Conservation (phyloP, 2,329 filamentous ascomycete genomes). For the Penicillium sp. region DNA sequence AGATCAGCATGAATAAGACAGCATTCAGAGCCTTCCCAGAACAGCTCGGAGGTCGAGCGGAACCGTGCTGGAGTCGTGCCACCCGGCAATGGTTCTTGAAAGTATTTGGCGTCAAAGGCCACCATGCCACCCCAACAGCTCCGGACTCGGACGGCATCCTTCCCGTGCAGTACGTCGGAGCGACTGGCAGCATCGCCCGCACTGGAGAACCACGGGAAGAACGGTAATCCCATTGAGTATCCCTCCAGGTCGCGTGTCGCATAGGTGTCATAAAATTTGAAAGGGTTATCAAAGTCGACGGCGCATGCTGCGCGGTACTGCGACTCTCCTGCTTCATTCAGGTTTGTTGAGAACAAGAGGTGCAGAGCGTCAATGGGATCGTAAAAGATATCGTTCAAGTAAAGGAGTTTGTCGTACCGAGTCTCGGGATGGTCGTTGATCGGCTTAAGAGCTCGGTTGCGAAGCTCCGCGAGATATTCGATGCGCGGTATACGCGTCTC, state of each 20-base stretch:
- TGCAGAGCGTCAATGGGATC: constrained; percentile 54
- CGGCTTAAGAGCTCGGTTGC: constrained; percentile 63
- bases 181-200: constrained; percentile 49
- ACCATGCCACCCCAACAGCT: constrained; percentile 76
- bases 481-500: constrained; percentile 64
- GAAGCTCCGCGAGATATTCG: constrained; percentile 64
- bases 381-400: constrained; percentile 63
- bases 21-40: constrained; percentile 61
- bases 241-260: constrained; percentile 66
- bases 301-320: constrained; percentile 66
- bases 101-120: constrained; percentile 44
- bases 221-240: constrained; percentile 61
- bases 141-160: constrained; percentile 58
- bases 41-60: constrained; percentile 53
- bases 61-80: constrained; percentile 45
- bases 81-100: constrained; percentile 33
- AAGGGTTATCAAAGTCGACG: constrained; percentile 66
- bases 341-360: constrained; percentile 57
- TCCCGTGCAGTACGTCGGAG: constrained; percentile 55
- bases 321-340: constrained; percentile 46
- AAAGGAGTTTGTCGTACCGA: constrained; percentile 53
- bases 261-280: constrained; percentile 73
- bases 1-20: constrained; percentile 53
- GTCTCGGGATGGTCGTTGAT: constrained; percentile 46
- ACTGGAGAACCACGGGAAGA: constrained; percentile 65